These are phyloP conservation scores for Zygnema cylindricum DNA, from an alignment of 139 green algal species.

Conservation along the genomic window DNA sequence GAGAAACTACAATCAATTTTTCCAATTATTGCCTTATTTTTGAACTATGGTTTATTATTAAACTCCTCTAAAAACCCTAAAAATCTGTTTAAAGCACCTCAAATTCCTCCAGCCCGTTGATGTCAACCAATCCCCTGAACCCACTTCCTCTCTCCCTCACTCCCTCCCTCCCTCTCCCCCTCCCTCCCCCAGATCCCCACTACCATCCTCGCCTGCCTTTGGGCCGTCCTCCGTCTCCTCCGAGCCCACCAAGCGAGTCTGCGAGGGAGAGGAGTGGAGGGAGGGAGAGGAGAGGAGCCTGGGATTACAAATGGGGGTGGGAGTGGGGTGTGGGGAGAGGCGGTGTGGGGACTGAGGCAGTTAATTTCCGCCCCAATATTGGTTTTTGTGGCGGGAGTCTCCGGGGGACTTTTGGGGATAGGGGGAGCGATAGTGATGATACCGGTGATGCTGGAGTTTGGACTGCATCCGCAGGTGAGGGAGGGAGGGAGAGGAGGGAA, in stretches of 20 bases:
- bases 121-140: too few species aligned
- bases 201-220: neutral
- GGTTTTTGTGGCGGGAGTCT: slow-evolving; percentile 16
- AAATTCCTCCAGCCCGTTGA: too few species aligned
- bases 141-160: neutral
- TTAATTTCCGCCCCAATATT: slow-evolving; percentile 21
- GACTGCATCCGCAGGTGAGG: slow-evolving; percentile 44
- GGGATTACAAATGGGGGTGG: too few species aligned
- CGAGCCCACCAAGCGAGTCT: too few species aligned
- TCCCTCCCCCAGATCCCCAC: neutral
- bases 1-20: too few species aligned
- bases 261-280: neutral
- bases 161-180: neutral
- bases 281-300: neutral
- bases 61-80: too few species aligned
- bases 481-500: too few species aligned
- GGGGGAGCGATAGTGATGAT: slow-evolving; percentile 54
- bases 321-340: too few species aligned
- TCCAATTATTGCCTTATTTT: too few species aligned
- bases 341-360: slow-evolving; percentile 10
- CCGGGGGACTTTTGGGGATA: slow-evolving; percentile 53
- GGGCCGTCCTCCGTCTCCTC: neutral
- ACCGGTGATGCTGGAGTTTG: slow-evolving; percentile 47
- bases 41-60: too few species aligned
- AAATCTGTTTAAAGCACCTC: too few species aligned